Base-by-base conservation (phyloP, 495 filamentous ascomycete genomes). In the Lineolata rhizophorae region DNA sequence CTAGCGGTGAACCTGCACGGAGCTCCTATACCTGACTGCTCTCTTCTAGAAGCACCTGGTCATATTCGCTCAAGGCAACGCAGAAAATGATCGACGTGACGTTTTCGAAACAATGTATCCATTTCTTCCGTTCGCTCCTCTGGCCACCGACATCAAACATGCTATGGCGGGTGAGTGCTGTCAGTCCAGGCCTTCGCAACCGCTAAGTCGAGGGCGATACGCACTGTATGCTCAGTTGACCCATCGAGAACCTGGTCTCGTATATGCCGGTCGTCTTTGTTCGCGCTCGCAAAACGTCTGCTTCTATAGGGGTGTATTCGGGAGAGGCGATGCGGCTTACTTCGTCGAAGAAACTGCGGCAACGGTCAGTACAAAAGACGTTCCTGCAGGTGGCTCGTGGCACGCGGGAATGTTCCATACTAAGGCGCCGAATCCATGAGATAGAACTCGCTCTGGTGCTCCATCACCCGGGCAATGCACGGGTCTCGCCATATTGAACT, bases 51-150 rank as follows among this genome's bases (percentile, higher is more conserved):
- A 97, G 61, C 5, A 91, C 83, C 53, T 97, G 87, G 47, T 97
- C 87, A 51, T 97, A 97, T 52, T 97, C 87, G 61, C 90, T 95
- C 41, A 97, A 58, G 13, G 87, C 90, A 27, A 97, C 87, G 44
- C 87, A 95, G 58, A 97, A 97, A 44, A 97, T 95, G 53, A 97
- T 97, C n/a, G 87, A 97, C 6, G 87, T 97, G 41, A 97, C 87
- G 41, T 94, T 93, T 51, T 97, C 87, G 50, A 97, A 97, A 60
- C 87, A 97, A 56, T 97, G 87, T 45, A 97, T 97, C 87, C 87
- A 97, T 56, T 97, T 97, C 57, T 97, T 97, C 33, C 87, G 70
- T 51, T 97, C 87, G 51, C 83, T 93, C 42, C 87, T 62, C 57
- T 97, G 87, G 20, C 87, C 87, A 36, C 87, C 87, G 14, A 97